Evolutionary conservation across 2,329 filamentous ascomycete species (phyloP).

Genomic region (Botryotinia convoluta): DNA sequence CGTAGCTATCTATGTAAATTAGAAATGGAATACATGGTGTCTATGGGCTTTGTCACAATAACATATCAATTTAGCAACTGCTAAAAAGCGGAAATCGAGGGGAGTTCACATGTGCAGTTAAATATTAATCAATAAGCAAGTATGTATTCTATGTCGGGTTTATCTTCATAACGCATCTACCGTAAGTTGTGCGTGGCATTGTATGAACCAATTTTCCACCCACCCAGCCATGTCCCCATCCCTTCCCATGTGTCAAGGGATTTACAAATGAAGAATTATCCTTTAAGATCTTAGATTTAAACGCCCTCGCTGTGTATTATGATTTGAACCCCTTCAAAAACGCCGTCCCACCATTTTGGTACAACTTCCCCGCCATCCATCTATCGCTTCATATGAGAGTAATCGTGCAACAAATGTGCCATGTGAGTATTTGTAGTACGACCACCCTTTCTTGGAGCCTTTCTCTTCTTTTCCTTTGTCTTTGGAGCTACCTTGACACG

Average conservation of each 20-base stretch:
- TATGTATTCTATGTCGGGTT: neutral
- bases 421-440: constrained; percentile 40
- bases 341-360: constrained; percentile 8
- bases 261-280: neutral
- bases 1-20: neutral
- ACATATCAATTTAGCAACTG: neutral
- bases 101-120: neutral
- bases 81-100: too few relatives aligned
- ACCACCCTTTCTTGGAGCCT: constrained; percentile 37
- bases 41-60: neutral
- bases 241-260: neutral
- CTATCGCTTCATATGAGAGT: constrained; percentile 33
- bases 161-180: neutral
- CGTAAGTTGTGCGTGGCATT: neutral
- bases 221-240: neutral
- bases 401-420: constrained; percentile 38
- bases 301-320: neutral
- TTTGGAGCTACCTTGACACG: constrained; percentile 38
- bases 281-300: neutral
- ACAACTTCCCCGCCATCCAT: neutral
- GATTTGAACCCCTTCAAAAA: neutral
- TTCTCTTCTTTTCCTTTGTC: constrained; percentile 41
- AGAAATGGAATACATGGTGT: neutral
- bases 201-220: neutral
- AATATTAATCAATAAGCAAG: neutral